Base-by-base conservation (phyloP, 495 filamentous ascomycete species). In the Penicillium malachiteum region DNA sequence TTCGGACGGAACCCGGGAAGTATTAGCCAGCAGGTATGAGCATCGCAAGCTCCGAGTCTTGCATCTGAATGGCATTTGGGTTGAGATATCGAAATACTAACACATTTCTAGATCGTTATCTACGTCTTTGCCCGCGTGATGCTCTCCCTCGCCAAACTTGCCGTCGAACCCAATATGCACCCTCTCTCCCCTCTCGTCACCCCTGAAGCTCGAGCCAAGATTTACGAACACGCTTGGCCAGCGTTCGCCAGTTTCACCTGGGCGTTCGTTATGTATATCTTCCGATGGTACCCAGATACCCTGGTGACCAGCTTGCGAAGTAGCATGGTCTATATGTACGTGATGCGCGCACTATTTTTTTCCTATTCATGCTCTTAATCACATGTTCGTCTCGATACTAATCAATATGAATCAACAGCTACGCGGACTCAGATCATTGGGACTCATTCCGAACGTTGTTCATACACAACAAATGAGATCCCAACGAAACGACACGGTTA, bases 251-350 rank as follows among this genome's bases (percentile, higher is more conserved):
- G 84, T 55, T 45, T 90, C 50, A 92, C 86, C 62, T 99, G 94
- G 94, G 94, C 86, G 0, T 67, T 80, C 40, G 93, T 99, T 50
- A 99, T 99, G 94, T 94, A 92, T 72, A 71, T 97, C 38, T 99
- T 96, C 78, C 81, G 88, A 55, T 91, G 88, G 85, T 84, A 97
- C 75, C 89, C 92, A 9, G 90, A 94, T 56, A 90, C 86, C 26
- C 77, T 99, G 64, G 93, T 95, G 75, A 81, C 84, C 45, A 96
- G 92, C 71, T 74, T 99, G 76, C 82, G 91, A 70, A 92, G 87
- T 73, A 97, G 93, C 76, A 99, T 99, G 94, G 87, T 85, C 56
- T 99, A 97, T 71, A 96, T 99, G 83, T 97, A 90, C 69, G 85
- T 82, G n/a, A 14, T 26, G 21, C 21, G 21, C 21, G 21, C 21